A percentile compares a stretch with the other conserved stretches of the same genome.
Evolutionary conservation across 148 eudicot genomes (phyloP).

Genomic region (Limonium bicolor): DNA sequence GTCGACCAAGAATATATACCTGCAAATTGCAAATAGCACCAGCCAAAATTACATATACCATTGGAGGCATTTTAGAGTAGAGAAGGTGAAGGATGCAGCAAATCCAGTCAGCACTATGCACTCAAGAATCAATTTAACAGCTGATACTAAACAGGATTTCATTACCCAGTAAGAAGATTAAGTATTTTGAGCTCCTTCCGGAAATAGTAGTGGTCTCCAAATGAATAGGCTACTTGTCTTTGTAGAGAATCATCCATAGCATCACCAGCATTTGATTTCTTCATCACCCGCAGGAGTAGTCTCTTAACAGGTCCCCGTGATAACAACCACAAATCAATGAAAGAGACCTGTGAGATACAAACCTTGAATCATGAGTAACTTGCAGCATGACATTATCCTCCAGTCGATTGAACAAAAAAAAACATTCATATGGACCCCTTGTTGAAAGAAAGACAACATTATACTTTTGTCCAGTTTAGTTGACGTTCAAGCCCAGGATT

Average conservation of each 20-base stretch:
- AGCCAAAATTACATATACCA: not conserved
- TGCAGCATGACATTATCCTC: too few species aligned
- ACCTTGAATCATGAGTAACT: too few species aligned
- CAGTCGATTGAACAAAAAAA: too few species aligned
- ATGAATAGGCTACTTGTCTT: conserved; percentile 61
- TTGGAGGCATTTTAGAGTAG: not conserved
- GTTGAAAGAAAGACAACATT: too few species aligned
- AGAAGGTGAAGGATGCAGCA: not conserved
- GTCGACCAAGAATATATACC: conserved; percentile 83
- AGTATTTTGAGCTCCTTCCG: conserved; percentile 83
- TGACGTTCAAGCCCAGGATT: too few species aligned
- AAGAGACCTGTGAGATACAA: conserved; percentile 46
- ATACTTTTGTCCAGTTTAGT: too few species aligned
- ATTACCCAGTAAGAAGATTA: conserved; percentile 88
- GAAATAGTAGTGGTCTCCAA: conserved; percentile 88
- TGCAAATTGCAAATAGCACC: conserved; percentile 15
- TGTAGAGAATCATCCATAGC: conserved; percentile 26
- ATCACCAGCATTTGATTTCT: conserved; percentile 53
- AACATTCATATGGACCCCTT: too few species aligned
- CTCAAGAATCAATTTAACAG: too few species aligned
- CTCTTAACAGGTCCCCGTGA: conserved; percentile 37
- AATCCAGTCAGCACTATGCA: too few species aligned
- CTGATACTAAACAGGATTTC: too few species aligned
- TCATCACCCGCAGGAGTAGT: conserved; percentile 66
- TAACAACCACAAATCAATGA: conserved; percentile 80